Conservation (phyloP, 352 stramenopile genomes). For the Phytophthora capsici region DNA sequence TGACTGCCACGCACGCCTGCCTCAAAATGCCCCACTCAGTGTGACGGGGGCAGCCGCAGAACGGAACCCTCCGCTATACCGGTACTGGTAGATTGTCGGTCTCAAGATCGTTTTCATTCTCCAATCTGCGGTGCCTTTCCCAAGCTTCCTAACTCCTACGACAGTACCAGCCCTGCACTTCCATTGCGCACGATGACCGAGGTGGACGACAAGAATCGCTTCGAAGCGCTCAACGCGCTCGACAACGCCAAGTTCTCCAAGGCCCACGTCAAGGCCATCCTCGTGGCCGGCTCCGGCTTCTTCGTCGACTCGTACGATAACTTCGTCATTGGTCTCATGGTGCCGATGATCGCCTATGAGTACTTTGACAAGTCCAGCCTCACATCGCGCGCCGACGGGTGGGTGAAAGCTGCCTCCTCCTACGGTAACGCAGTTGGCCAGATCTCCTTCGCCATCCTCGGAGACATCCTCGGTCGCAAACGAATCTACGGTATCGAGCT, state of each 20-base stretch:
- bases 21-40: slow-evolving; percentile 24
- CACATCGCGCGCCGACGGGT: slow-evolving; percentile 40
- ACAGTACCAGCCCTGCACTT: neutral
- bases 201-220: slow-evolving; percentile 27
- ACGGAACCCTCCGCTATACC: neutral
- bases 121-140: slow-evolving; percentile 12
- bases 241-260: slow-evolving; percentile 60
- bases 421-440: slow-evolving; percentile 51
- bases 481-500: slow-evolving; percentile 59
- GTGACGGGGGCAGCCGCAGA: slow-evolving; percentile 9
- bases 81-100: neutral
- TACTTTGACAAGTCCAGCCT: slow-evolving; percentile 53
- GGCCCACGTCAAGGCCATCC: slow-evolving; percentile 53
- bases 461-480: slow-evolving; percentile 55
- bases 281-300: slow-evolving; percentile 57
- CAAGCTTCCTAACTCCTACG: neutral
- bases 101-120: slow-evolving; percentile 14
- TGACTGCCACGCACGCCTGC: slow-evolving; percentile 1
- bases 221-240: slow-evolving; percentile 40
- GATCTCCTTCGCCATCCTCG: slow-evolving; percentile 57
- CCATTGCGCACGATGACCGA: slow-evolving; percentile 24
- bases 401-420: slow-evolving; percentile 50
- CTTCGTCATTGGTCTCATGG: slow-evolving; percentile 58
- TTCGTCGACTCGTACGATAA: slow-evolving; percentile 69
- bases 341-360: slow-evolving; percentile 60